Percentiles rank a stretch among this genome's conserved stretches.
Conservation (phyloP, 805 yeast species). For the Kazachstania martiniae region DNA sequence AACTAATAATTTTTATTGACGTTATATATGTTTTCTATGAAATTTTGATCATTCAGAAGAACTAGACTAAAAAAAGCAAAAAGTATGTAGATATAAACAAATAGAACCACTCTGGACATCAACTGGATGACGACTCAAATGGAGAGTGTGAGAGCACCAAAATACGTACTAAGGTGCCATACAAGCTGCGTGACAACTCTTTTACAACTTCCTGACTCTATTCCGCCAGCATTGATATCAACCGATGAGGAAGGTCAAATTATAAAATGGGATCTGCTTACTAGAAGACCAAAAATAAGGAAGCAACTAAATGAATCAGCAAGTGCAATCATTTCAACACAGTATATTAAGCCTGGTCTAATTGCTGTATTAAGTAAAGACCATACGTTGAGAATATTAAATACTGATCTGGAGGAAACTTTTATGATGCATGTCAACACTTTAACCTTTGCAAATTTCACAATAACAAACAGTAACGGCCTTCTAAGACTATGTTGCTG, state of each 20-base stretch:
- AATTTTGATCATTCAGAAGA: too few species aligned
- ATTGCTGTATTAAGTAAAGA: slow-evolving; percentile 18
- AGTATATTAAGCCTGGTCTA: slow-evolving; percentile 5
- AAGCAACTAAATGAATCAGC: slow-evolving; percentile 4
- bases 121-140: too few species aligned
- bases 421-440: slow-evolving; percentile 26
- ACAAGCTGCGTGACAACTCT: slow-evolving; percentile 5
- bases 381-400: slow-evolving; percentile 16
- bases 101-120: too few species aligned
- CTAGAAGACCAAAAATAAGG: slow-evolving; percentile 16
- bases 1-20: too few species aligned
- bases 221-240: slow-evolving; percentile 13
- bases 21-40: too few species aligned
- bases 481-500: slow-evolving; percentile 18
- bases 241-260: slow-evolving; percentile 21
- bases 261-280: slow-evolving; percentile 21
- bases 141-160: slow-evolving; percentile 2
- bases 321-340: slow-evolving; percentile 13
- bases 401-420: not conserved
- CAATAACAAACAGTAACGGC: slow-evolving; percentile 2
- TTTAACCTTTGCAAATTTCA: slow-evolving; percentile 24
- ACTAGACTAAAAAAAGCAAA: too few species aligned
- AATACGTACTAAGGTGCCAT: slow-evolving; percentile 6
- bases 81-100: too few species aligned
- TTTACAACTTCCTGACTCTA: not conserved